Conservation (phyloP, 306 rosid genomes). For the Acacia crassicarpa region DNA sequence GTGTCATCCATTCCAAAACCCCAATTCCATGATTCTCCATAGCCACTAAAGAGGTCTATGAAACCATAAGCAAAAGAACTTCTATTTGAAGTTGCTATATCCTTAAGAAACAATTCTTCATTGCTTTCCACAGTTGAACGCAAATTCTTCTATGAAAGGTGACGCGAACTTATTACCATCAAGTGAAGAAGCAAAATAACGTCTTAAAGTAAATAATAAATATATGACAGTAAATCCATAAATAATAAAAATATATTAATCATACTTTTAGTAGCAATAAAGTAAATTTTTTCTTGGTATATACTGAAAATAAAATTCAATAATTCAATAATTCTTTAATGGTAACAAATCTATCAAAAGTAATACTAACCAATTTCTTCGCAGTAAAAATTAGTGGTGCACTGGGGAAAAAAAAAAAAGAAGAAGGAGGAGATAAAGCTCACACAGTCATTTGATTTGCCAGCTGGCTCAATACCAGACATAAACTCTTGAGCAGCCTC, state of each 20-base stretch:
- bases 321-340: slow-evolving; percentile 24
- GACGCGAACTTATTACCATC: slow-evolving; percentile 30
- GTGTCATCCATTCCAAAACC: slow-evolving; percentile 70
- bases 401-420: not conserved
- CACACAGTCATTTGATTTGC: slow-evolving; percentile 58
- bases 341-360: slow-evolving; percentile 23
- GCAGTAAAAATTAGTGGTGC: not conserved
- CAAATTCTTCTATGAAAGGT: slow-evolving; percentile 48
- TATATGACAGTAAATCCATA: slow-evolving; percentile 8
- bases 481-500: slow-evolving; percentile 98
- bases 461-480: slow-evolving; percentile 73
- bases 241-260: slow-evolving; percentile 22
- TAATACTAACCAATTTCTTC: slow-evolving; percentile 11
- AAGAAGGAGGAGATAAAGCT: slow-evolving; percentile 26
- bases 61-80: slow-evolving; percentile 78
- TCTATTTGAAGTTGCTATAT: slow-evolving; percentile 48
- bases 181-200: slow-evolving; percentile 25
- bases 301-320: slow-evolving; percentile 18
- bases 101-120: slow-evolving; percentile 58
- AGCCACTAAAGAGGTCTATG: slow-evolving; percentile 89
- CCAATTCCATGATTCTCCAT: slow-evolving; percentile 92
- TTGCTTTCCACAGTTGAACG: slow-evolving; percentile 42
- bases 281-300: not conserved
- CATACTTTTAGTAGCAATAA: slow-evolving; percentile 18
- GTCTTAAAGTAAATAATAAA: slow-evolving; percentile 12